These are phyloP conservation scores for Wickerhamiella vanderwaltii DNA, from an alignment of 805 yeast species.

Conservation along the genomic window DNA sequence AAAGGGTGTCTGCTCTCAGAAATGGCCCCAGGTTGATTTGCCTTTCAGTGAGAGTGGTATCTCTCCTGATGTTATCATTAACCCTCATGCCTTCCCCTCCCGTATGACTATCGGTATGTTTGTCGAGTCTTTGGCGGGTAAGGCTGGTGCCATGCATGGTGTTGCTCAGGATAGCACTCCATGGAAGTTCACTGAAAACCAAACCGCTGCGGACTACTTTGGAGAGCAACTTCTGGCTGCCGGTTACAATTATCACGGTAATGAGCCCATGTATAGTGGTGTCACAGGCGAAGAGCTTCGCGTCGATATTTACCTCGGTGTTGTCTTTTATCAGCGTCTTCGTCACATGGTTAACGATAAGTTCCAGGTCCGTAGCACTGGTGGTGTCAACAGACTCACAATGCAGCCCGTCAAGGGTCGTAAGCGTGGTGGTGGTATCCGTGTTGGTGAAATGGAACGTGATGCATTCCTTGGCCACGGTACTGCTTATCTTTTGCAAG, in stretches of 20 bases:
- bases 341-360: conserved; percentile 99
- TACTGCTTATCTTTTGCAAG: conserved; percentile 87
- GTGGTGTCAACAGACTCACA: conserved; percentile 91
- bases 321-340: conserved; percentile 93
- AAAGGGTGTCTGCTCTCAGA: conserved; percentile 96
- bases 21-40: conserved; percentile 95
- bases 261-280: conserved; percentile 98
- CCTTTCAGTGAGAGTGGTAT: conserved; percentile 95
- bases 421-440: conserved; percentile 97
- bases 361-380: conserved; percentile 98
- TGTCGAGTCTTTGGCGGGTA: conserved; percentile 96
- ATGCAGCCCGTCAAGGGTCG: conserved; percentile 99
- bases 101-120: conserved; percentile 99
- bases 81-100: conserved; percentile 99
- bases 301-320: conserved; percentile 92
- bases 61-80: conserved; percentile 93
- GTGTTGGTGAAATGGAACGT: conserved; percentile 99
- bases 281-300: conserved; percentile 96
- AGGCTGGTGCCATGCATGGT: conserved; percentile 96
- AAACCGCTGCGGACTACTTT: conserved; percentile 94
- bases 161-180: conserved; percentile 96
- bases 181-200: conserved; percentile 81
- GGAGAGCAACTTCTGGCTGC: conserved; percentile 82
- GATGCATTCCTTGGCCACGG: conserved; percentile 99
- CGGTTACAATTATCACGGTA: conserved; percentile 96